Percentiles rank a stretch among this genome's conserved stretches.
These are phyloP conservation scores for Neurospora sp. DNA, from an alignment of 2,329 filamentous ascomycete species.

Conservation along the genomic window DNA sequence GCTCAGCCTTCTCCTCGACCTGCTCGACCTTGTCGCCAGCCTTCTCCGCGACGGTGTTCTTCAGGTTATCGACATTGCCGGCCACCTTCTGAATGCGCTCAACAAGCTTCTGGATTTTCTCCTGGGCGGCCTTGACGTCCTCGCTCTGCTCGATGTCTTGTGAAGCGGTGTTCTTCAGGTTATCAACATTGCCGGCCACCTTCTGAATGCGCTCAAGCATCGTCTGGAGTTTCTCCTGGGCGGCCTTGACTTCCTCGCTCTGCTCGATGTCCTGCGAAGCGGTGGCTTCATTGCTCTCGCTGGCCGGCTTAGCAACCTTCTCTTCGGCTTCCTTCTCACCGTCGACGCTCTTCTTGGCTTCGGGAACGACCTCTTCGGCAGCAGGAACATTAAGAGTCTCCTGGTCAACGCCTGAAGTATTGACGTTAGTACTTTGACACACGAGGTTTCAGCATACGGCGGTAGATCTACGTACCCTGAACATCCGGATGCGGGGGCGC, in stretches of 20 bases:
- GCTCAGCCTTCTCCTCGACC: background rate
- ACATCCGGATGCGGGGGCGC: conserved; percentile 52
- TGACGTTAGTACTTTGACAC: background rate
- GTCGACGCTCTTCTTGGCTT: conserved; percentile 41
- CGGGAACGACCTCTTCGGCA: conserved; percentile 28
- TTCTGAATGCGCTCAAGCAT: background rate
- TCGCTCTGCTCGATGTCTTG: conserved; percentile 4
- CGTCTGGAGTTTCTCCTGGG: background rate
- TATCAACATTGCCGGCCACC: background rate
- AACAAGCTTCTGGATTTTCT: background rate
- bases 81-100: background rate
- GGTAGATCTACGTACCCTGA: conserved; percentile 24
- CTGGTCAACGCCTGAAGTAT: conserved; percentile 38
- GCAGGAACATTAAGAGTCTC: conserved; percentile 38
- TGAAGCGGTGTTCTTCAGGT: conserved; percentile 6
- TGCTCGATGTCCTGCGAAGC: conserved; percentile 3
- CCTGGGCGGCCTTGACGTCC: background rate
- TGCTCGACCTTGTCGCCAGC: background rate
- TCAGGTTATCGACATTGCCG: background rate
- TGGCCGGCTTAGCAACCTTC: conserved; percentile 50
- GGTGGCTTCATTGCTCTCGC: conserved; percentile 48
- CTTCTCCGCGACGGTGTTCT: background rate
- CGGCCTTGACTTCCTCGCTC: conserved; percentile 1
- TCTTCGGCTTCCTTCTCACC: conserved; percentile 49
- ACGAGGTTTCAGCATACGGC: background rate